Evolutionary conservation across 1,139 yeast species (phyloP).

Genomic region (Waltiozyma sp.): DNA sequence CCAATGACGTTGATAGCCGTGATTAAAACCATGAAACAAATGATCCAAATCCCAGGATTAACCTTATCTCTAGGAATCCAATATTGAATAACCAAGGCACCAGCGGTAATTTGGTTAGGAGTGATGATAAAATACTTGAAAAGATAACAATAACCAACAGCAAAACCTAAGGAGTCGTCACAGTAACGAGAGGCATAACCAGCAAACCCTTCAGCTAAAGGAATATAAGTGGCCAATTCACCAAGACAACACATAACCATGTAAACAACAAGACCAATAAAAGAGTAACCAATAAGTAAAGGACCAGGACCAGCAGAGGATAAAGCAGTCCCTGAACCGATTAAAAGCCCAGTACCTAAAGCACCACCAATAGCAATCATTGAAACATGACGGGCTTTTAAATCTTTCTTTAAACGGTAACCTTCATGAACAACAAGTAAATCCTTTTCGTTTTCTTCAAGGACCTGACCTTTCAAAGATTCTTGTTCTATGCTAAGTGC

Average conservation of each 20-base stretch:
- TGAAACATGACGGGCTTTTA: constrained; percentile 60
- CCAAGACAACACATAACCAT: constrained; percentile 68
- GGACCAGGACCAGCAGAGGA: constrained; percentile 71
- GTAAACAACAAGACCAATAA: constrained; percentile 57
- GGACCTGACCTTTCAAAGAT: neutral
- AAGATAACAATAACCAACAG: constrained; percentile 62
- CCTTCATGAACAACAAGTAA: constrained; percentile 28
- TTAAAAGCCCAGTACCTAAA: constrained; percentile 65
- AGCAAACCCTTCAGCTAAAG: constrained; percentile 55
- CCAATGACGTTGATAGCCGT: constrained; percentile 47
- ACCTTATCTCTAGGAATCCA: constrained; percentile 42
- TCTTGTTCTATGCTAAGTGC: neutral
- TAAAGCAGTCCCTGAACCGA: constrained; percentile 63
- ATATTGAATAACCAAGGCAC: constrained; percentile 52
- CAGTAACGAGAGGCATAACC: constrained; percentile 52
- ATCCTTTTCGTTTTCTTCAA: constrained; percentile 3
- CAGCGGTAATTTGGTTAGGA: constrained; percentile 65
- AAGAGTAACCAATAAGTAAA: constrained; percentile 52
- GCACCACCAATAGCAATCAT: constrained; percentile 81
- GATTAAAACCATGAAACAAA: constrained; percentile 46
- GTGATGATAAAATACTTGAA: constrained; percentile 63
- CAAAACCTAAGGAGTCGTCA: constrained; percentile 67
- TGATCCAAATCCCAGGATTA: constrained; percentile 55
- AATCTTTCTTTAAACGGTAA: constrained; percentile 45
- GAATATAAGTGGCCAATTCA: constrained; percentile 55